Percentiles rank a stretch among this genome's conserved stretches.
Evolutionary conservation across 2,329 filamentous ascomycete genomes (phyloP).

Genomic region (Clarireedia hainanense): DNA sequence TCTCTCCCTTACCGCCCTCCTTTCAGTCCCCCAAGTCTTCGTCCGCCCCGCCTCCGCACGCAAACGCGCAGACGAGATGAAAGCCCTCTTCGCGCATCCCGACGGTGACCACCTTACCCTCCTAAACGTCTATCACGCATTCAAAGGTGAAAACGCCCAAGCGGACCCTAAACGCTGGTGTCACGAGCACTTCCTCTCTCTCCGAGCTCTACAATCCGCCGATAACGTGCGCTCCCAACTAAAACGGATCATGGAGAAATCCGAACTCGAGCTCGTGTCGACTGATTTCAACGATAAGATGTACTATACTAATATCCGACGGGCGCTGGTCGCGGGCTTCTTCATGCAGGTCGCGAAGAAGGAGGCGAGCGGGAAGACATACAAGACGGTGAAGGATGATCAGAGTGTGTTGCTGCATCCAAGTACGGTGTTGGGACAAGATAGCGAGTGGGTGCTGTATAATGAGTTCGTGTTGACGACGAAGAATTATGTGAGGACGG

Average conservation of each 20-base stretch:
- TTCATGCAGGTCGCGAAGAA: slow-evolving; percentile 99
- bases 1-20: slow-evolving; percentile 83
- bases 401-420: slow-evolving; percentile 91
- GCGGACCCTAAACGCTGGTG: slow-evolving; percentile 84
- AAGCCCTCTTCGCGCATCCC: slow-evolving; percentile 81
- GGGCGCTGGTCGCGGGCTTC: slow-evolving; percentile 87
- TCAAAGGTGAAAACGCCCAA: slow-evolving; percentile 68
- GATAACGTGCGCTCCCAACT: slow-evolving; percentile 91
- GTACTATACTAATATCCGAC: slow-evolving; percentile 95
- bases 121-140: slow-evolving; percentile 96
- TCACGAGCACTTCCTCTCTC: slow-evolving; percentile 90
- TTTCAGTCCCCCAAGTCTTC: slow-evolving; percentile 93
- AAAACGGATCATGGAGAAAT: slow-evolving; percentile 92
- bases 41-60: slow-evolving; percentile 77
- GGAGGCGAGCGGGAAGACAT: slow-evolving; percentile 79
- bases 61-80: slow-evolving; percentile 96
- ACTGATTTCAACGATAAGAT: slow-evolving; percentile 92
- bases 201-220: slow-evolving; percentile 79
- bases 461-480: slow-evolving; percentile 97
- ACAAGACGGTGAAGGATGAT: slow-evolving; percentile 93
- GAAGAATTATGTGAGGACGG: slow-evolving; percentile 95
- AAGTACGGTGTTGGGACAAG: slow-evolving; percentile 78
- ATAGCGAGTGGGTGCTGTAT: slow-evolving; percentile 95
- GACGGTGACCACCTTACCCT: slow-evolving; percentile 95
- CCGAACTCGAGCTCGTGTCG: slow-evolving; percentile 76